phyloP scores from a whole-genome alignment of 2,329 filamentous ascomycete species.

The Neoascochyta sp. region DNA sequence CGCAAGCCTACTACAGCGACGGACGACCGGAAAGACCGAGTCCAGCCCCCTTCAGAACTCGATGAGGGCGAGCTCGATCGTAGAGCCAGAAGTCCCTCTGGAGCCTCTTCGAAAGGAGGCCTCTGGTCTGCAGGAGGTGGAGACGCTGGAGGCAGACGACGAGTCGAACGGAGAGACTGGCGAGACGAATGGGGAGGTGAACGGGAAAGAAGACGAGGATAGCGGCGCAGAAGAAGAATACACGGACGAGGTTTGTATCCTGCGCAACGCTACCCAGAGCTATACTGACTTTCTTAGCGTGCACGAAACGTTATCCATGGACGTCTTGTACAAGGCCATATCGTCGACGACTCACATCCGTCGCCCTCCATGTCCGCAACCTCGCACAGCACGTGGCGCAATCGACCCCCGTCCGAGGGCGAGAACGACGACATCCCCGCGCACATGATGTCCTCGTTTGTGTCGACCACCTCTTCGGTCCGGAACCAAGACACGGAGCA shows the following conservation, averaged over 20 bases:
- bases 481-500: constrained; percentile 48
- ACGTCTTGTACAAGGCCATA: constrained; percentile 85
- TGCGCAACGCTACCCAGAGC: too few relatives aligned
- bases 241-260: constrained; percentile 59
- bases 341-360: constrained; percentile 89
- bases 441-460: constrained; percentile 76
- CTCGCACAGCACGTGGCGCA: constrained; percentile 54
- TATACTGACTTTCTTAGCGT: constrained; percentile 44
- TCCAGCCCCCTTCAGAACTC: constrained; percentile 36
- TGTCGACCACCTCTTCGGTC: constrained; percentile 71
- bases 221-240: constrained; percentile 45
- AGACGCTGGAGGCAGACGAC: constrained; percentile 13
- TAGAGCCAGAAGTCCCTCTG: constrained; percentile 30
- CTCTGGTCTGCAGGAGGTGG: constrained; percentile 15
- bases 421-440: constrained; percentile 60
- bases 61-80: constrained; percentile 33
- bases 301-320: constrained; percentile 88
- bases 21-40: constrained; percentile 24
- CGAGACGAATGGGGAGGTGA: too few relatives aligned
- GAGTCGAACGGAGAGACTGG: constrained; percentile 11
- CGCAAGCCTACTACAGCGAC: constrained; percentile 29
- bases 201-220: too few relatives aligned
- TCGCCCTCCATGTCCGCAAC: constrained; percentile 66
- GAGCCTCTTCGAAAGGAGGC: constrained; percentile 22
- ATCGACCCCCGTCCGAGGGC: constrained; percentile 44